phyloP scores from a whole-genome alignment of 768 basidiomycete species.

The Glaciozyma antarctica region DNA sequence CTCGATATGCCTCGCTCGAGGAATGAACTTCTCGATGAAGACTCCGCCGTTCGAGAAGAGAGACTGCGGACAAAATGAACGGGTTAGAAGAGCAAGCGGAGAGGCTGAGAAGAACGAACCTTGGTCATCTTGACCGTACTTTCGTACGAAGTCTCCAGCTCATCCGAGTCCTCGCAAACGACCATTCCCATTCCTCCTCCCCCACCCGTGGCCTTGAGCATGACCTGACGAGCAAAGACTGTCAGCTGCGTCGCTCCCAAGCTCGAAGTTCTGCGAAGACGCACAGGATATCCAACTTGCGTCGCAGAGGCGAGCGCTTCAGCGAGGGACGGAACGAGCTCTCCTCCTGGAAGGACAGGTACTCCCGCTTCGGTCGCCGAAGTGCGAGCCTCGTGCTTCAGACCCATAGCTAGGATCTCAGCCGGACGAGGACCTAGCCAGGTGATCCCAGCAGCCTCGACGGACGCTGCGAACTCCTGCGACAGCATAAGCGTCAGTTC shows the following conservation, averaged over 20 bases:
- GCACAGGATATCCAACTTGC: conserved; percentile 52
- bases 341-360: conserved; percentile 49
- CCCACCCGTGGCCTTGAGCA: conserved; percentile 48
- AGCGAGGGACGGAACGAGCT: conserved; percentile 44
- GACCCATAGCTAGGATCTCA: conserved; percentile 13
- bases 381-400: conserved; percentile 21
- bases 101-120: not conserved
- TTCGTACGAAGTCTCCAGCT: conserved; percentile 24
- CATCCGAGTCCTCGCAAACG: conserved; percentile 46
- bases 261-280: not conserved
- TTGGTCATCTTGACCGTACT: conserved; percentile 10
- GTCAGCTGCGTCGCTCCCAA: not conserved
- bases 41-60: conserved; percentile 48
- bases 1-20: conserved; percentile 24
- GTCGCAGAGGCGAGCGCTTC: conserved; percentile 41
- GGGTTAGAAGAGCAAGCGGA: too few relatives aligned
- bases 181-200: conserved; percentile 62
- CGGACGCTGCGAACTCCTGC: conserved; percentile 6
- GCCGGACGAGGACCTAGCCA: conserved; percentile 19
- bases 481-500: too few relatives aligned
- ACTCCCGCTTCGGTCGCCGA: conserved; percentile 35
- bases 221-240: not conserved
- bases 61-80: conserved; percentile 29
- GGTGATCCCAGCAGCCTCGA: conserved; percentile 8
- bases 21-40: conserved; percentile 50